Conservation (phyloP, 2,329 filamentous ascomycete genomes). For the Nectriaceae sp. region DNA sequence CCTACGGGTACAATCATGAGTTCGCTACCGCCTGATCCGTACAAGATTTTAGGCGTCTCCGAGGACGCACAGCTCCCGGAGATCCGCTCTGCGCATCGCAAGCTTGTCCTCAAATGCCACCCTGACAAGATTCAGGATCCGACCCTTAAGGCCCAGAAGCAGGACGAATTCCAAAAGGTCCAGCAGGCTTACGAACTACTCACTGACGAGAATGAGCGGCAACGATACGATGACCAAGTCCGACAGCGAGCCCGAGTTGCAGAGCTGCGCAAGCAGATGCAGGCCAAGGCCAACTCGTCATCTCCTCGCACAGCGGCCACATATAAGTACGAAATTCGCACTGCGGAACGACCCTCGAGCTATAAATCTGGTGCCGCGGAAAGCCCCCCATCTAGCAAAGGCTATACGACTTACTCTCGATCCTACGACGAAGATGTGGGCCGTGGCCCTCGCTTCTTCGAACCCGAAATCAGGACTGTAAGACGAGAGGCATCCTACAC, state of each 20-base stretch:
- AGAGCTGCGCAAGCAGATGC: slow-evolving; percentile 60
- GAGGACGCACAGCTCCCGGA: slow-evolving; percentile 69
- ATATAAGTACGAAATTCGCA: slow-evolving; percentile 49
- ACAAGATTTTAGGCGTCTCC: slow-evolving; percentile 72
- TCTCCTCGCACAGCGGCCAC: slow-evolving; percentile 43
- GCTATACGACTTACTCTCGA: slow-evolving; percentile 36
- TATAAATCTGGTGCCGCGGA: slow-evolving; percentile 37
- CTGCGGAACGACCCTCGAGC: slow-evolving; percentile 47
- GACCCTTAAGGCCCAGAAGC: slow-evolving; percentile 73
- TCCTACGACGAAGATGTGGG: slow-evolving; percentile 52
- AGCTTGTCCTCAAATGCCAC: slow-evolving; percentile 84
- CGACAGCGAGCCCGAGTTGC: slow-evolving; percentile 68
- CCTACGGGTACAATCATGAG: slow-evolving; percentile 39
- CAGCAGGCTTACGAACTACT: slow-evolving; percentile 93
- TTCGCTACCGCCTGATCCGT: slow-evolving; percentile 70
- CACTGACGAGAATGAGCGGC: slow-evolving; percentile 71
- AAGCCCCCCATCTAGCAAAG: slow-evolving; percentile 35
- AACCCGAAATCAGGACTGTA: slow-evolving; percentile 44
- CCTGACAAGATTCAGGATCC: slow-evolving; percentile 88
- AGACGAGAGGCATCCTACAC: slow-evolving; percentile 50
- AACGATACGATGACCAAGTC: slow-evolving; percentile 77
- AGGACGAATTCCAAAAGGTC: slow-evolving; percentile 87
- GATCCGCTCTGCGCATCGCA: slow-evolving; percentile 80
- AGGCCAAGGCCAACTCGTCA: slow-evolving; percentile 45
- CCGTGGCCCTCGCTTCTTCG: slow-evolving; percentile 42